A percentile compares a stretch with the other conserved stretches of the same genome.
phyloP scores from a whole-genome alignment of 208 protist genomes.

The Leishmania tropica region DNA sequence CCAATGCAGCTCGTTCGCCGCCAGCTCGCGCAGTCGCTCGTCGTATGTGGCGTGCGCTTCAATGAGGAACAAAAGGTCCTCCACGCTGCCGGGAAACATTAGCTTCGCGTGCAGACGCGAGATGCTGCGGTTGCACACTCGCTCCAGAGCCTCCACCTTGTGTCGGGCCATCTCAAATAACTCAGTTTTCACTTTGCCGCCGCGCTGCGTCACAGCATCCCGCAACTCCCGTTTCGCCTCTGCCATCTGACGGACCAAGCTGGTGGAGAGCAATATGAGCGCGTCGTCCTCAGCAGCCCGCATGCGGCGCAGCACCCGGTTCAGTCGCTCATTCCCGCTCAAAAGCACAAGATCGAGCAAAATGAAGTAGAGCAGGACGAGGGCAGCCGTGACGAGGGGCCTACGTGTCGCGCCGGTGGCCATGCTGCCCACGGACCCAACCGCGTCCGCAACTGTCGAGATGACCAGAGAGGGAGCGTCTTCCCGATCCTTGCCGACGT shows the following conservation, averaged over 20 bases:
- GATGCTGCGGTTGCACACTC: constrained; percentile 42
- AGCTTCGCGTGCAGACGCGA: constrained; percentile 40
- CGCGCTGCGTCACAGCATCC: not conserved
- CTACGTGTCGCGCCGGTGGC: constrained; percentile 17
- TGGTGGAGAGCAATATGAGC: constrained; percentile 44
- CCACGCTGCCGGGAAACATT: constrained; percentile 46
- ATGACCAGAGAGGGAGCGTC: constrained; percentile 7
- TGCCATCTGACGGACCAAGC: constrained; percentile 28
- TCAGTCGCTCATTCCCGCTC: constrained; percentile 27
- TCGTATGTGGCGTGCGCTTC: constrained; percentile 73
- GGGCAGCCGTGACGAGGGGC: constrained; percentile 25
- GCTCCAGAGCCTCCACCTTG: constrained; percentile 29
- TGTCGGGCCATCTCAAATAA: constrained; percentile 30
- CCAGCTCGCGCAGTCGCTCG: constrained; percentile 42
- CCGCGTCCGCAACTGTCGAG: not conserved
- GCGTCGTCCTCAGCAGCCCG: constrained; percentile 49
- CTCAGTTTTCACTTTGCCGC: not conserved
- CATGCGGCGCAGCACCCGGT: constrained; percentile 33
- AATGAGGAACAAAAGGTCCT: constrained; percentile 82
- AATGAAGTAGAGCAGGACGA: constrained; percentile 70
- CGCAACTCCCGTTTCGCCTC: constrained; percentile 19
- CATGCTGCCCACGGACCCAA: constrained; percentile 1
- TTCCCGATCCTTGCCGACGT: constrained; percentile 2
- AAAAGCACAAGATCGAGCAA: constrained; percentile 61
- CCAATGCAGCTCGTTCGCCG: constrained; percentile 65